Evolutionary conservation across 768 basidiomycete species (phyloP), one percentile per base, ranked within the genome.

Genomic region (Hortiboletus campestris): DNA sequence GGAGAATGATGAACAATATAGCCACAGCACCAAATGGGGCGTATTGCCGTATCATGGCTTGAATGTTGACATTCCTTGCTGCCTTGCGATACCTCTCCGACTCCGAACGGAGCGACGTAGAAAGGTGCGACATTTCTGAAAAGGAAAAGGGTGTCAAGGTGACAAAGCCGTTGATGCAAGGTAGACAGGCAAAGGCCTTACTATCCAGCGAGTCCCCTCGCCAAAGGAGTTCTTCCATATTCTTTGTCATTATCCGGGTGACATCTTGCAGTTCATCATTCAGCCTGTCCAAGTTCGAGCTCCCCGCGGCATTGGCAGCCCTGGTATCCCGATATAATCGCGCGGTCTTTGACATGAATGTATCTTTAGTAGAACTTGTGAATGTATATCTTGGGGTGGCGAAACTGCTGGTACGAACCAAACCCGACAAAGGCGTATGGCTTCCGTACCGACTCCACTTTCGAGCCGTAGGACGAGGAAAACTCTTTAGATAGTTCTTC

Each of bases 401-500:
- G 28, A 32, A 59, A 47, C n/a, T n/a, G 25, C 32, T 20, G 35
- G 43, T 39, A 57, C 91, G 62, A 65, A 95, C 94, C 94, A 65
- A 99, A 99, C 45, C 97, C 94, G 56, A 98, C 90, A 69, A 98
- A 98, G 25, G 97, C 96, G 70, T 99, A 99, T n/a, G 97, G 97
- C 72, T 96, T 93, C 60, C 93, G 84, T 17, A 89, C 89, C 17
- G 84, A 80, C 65, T 98, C 96, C 19, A 98, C 92, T 72, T 94
- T 96, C 6, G 91, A 79, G 11, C 94, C 97, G 72, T 98, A 99
- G 7, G 90, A 90, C 49, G 84, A 83, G 38, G 88, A 82, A 68
- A 99, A 99, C 74, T 99, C 97, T 67, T 97, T 98, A 22, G 91
- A 90, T 42, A 99, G 80, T 74, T 99, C 97, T 62, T 98, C 94